Evolutionary conservation across 352 stramenopile genomes (phyloP).

Genomic region (Globisporangium paroecandrum): DNA sequence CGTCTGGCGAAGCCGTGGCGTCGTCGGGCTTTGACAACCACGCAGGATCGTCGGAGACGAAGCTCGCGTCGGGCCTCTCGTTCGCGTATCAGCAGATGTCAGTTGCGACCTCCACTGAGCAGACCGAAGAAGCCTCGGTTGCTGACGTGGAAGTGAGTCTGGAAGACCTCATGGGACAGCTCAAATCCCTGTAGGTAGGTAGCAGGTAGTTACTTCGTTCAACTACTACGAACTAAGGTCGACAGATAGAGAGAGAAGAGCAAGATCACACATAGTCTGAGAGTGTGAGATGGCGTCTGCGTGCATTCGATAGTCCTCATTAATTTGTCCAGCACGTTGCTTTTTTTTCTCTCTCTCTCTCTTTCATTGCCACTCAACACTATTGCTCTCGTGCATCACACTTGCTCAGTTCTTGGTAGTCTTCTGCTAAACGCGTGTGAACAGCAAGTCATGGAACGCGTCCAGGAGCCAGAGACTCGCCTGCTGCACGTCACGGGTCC

Average conservation of each 20-base stretch:
- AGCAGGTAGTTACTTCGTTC: too few species aligned
- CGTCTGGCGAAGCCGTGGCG: slow-evolving; percentile 16
- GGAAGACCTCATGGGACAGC: slow-evolving; percentile 77
- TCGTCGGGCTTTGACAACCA: slow-evolving; percentile 8
- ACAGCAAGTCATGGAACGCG: slow-evolving; percentile 31
- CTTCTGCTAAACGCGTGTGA: slow-evolving; percentile 7
- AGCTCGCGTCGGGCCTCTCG: slow-evolving; percentile 47
- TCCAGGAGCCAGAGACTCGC: slow-evolving; percentile 39
- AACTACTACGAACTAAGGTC: not conserved
- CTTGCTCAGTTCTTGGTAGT: not conserved
- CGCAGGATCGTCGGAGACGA: slow-evolving; percentile 14
- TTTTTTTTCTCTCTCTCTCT: not conserved
- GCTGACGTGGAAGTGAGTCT: slow-evolving; percentile 50
- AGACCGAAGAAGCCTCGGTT: slow-evolving; percentile 22
- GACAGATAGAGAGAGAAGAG: not conserved
- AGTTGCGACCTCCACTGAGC: slow-evolving; percentile 2
- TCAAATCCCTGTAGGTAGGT: slow-evolving; percentile 56
- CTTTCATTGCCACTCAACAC: too few species aligned
- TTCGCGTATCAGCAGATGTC: slow-evolving; percentile 56
- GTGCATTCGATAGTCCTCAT: too few species aligned
- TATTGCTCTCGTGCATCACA: not conserved
- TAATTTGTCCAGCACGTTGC: not conserved
- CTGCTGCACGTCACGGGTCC: slow-evolving; percentile 30
- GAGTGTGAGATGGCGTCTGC: too few species aligned
- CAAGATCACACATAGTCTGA: too few species aligned